Conservation (phyloP, 768 basidiomycete genomes). For the Solioccasus polychromus region DNA sequence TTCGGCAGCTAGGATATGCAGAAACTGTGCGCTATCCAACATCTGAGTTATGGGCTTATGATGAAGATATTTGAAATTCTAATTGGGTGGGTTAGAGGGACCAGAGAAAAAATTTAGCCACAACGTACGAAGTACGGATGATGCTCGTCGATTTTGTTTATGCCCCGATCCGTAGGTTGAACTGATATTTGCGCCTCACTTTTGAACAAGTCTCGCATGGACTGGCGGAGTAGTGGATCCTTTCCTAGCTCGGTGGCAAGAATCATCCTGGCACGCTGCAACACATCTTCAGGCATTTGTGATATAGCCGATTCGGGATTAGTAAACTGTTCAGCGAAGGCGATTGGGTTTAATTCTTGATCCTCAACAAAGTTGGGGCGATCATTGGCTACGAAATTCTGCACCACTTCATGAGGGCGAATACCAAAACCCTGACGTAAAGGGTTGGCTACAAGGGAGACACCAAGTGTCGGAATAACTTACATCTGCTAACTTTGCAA, state of each 20-base stretch:
- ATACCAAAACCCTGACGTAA: slow-evolving; percentile 78
- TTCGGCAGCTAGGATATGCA: slow-evolving; percentile 90
- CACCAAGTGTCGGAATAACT: slow-evolving; percentile 16
- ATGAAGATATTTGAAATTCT: slow-evolving; percentile 95
- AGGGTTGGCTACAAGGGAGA: background rate
- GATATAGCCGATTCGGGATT: slow-evolving; percentile 63
- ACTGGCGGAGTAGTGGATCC: slow-evolving; percentile 82
- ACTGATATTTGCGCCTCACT: slow-evolving; percentile 74
- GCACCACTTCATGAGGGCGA: slow-evolving; percentile 76
- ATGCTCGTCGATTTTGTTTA: slow-evolving; percentile 70
- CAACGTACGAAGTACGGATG: slow-evolving; percentile 66
- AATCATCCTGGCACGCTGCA: slow-evolving; percentile 76
- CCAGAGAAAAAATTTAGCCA: background rate
- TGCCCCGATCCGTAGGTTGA: slow-evolving; percentile 83
- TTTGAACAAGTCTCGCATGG: slow-evolving; percentile 74
- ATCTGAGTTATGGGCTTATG: slow-evolving; percentile 74
- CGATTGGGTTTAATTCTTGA: slow-evolving; percentile 72
- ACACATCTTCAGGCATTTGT: slow-evolving; percentile 61
- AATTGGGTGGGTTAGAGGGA: slow-evolving; percentile 3
- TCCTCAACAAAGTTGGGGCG: slow-evolving; percentile 75
- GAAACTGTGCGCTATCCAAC: slow-evolving; percentile 72
- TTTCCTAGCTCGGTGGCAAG: slow-evolving; percentile 88
- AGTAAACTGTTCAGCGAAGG: slow-evolving; percentile 83
- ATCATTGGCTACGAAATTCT: slow-evolving; percentile 65
- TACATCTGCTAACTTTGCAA: slow-evolving; percentile 79